These are phyloP conservation scores for Hygrophorus pudorinus DNA, from an alignment of 768 basidiomycete genomes.

Conservation along the genomic window DNA sequence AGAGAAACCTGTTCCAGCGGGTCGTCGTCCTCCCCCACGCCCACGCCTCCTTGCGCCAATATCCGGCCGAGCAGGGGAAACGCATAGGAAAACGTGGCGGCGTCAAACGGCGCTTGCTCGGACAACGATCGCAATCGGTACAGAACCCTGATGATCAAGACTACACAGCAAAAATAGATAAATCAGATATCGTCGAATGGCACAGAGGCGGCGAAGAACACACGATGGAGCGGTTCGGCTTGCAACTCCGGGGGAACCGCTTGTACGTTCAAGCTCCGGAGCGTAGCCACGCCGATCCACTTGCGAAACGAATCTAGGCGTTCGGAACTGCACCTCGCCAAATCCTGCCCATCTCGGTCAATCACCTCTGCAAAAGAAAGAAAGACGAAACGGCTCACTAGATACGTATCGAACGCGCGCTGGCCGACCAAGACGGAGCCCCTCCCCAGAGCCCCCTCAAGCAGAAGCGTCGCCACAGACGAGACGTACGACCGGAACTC, in stretches of 20 bases:
- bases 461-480: conserved; percentile 44
- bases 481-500: conserved; percentile 51
- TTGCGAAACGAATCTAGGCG: conserved; percentile 57
- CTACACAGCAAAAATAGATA: conserved; percentile 27
- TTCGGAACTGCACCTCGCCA: conserved; percentile 65
- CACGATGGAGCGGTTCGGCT: conserved; percentile 60
- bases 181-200: background rate
- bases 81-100: conserved; percentile 75
- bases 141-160: conserved; percentile 72
- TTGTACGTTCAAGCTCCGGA: conserved; percentile 59
- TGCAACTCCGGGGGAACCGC: conserved; percentile 64
- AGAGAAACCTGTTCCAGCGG: conserved; percentile 72
- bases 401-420: conserved; percentile 63
- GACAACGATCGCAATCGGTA: conserved; percentile 75
- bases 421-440: conserved; percentile 55
- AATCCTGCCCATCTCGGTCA: conserved; percentile 30
- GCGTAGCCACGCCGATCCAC: conserved; percentile 77
- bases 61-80: conserved; percentile 69
- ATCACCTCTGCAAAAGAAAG: background rate
- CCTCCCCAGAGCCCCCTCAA: conserved; percentile 51
- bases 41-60: conserved; percentile 58
- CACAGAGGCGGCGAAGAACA: conserved; percentile 14
- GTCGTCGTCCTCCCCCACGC: conserved; percentile 58
- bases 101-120: conserved; percentile 75
- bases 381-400: conserved; percentile 46